A percentile compares a stretch with the other conserved stretches of the same genome.
Evolutionary conservation across 768 basidiomycete genomes (phyloP).

Genomic region (Pleurotus ostreatus): DNA sequence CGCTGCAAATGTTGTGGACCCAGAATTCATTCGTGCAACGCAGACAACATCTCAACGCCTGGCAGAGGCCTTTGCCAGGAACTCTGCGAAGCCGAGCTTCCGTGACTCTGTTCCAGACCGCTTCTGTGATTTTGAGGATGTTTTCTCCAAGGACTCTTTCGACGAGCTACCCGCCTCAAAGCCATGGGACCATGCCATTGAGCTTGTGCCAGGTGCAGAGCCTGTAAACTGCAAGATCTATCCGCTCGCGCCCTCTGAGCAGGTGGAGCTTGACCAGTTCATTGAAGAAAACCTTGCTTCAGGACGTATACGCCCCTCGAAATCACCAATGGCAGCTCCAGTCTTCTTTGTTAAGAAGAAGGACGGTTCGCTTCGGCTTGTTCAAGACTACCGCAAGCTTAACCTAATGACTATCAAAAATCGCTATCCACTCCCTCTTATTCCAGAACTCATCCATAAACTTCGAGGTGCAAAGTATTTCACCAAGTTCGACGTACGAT

Average conservation of each 20-base stretch:
- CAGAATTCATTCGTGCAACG: no score
- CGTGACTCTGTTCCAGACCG: no score
- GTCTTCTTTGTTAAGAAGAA: no score
- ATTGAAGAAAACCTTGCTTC: constrained; percentile 22
- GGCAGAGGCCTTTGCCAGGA: no score
- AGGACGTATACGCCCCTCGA: constrained; percentile 20
- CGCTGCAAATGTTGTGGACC: no score
- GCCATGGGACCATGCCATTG: constrained; percentile 32
- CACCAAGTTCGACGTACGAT: constrained; percentile 33
- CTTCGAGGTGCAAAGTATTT: constrained; percentile 21
- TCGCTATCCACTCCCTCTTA: constrained; percentile 30
- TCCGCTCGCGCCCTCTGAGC: constrained; percentile 26
- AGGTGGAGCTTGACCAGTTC: constrained; percentile 20
- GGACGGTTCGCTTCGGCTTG: no score
- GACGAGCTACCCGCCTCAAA: constrained; percentile 23
- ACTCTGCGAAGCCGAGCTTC: no score
- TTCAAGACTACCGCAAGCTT: constrained; percentile 10
- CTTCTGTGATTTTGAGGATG: constrained; percentile 6
- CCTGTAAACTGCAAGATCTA: constrained; percentile 31
- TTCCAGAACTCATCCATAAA: constrained; percentile 22
- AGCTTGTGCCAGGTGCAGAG: constrained; percentile 20
- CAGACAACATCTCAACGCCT: no score
- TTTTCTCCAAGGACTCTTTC: constrained; percentile 15
- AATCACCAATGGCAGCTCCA: constrained; percentile 15
- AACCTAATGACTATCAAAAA: constrained; percentile 32